Evolutionary conservation across 192 early-diverging fungal genomes (phyloP), one percentile per base, ranked within the genome.

Genomic region (Coemansia sp.): DNA sequence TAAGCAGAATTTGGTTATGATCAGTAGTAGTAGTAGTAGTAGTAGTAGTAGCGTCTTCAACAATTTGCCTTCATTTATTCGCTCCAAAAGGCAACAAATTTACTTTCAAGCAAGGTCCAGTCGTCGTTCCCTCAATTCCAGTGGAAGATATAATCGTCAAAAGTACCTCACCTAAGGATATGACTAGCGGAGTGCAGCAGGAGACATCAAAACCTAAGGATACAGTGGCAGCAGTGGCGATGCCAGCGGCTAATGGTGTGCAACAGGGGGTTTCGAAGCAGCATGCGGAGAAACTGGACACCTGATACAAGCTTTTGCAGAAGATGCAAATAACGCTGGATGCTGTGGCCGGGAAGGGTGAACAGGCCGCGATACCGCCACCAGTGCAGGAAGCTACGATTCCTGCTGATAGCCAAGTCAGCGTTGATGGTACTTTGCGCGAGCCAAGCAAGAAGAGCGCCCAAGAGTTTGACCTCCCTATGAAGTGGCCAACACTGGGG

Each of bases 221-320:
- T 0, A 26, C 26, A 3, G 26, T 26, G 26, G 26, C 26, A 26
- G 26, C 26, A 26, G 26, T 26, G 26, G 26, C 26, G 26, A 26
- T 26, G 26, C 26, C 26, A 26, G 26, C 26, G 3, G 26, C 26
- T 26, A 26, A 26, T 26, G 26, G 26, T 26, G 26, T 26, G 49
- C 49, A 52, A 52, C 19, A 19, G 49, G 49, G 22, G 19, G 5
- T 22, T 6, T 52, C 49, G 19, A 52, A 22, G 49, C 49, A 22
- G 49, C 49, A 52, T 5, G 10, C 49, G 6, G 19, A 52, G 22
- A 52, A 52, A 22, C 19, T 22, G 49, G 49, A 52, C 22, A 52
- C 49, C 7, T 52, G 49, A 18, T 52, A 52, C 49, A 21, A 52
- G 49, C 49, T 52, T 52, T 19, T 52, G 7, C 49, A 52, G 21